A percentile compares a stretch with the other conserved stretches of the same genome.
Evolutionary conservation across 2,329 filamentous ascomycete species (phyloP).

Genomic region (Calonectria multiphialidica): DNA sequence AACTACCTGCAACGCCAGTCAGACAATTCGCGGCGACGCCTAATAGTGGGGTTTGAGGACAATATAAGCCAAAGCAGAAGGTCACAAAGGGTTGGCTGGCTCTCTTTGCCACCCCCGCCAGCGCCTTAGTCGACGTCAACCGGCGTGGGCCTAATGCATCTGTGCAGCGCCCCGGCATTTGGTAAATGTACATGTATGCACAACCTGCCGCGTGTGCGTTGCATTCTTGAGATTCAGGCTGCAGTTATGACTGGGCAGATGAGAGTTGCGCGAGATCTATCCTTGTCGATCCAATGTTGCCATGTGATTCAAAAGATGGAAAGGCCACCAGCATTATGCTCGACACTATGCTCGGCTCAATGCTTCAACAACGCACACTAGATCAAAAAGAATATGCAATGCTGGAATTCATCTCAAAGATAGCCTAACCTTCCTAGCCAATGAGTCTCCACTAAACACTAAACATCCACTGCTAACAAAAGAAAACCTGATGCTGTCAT

Average conservation of each 20-base stretch:
- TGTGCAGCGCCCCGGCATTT: background rate
- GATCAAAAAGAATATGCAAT: background rate
- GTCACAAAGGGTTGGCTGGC: too few relatives aligned
- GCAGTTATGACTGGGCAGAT: background rate
- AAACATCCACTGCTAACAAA: constrained; percentile 8
- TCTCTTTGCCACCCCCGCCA: background rate
- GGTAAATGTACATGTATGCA: constrained; percentile 1
- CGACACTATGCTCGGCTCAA: background rate
- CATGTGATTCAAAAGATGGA: background rate
- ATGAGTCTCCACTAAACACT: background rate
- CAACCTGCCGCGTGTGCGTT: background rate
- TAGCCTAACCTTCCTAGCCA: background rate
- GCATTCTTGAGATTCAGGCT: background rate
- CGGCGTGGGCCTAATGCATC: background rate
- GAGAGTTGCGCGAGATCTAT: background rate
- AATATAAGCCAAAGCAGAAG: background rate
- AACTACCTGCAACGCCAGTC: too few relatives aligned
- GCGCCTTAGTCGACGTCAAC: background rate
- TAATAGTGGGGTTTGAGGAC: background rate
- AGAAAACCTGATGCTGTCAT: constrained; percentile 28
- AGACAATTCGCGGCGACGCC: background rate
- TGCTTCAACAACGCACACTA: background rate
- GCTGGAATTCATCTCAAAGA: constrained; percentile 8
- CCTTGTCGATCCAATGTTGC: background rate
- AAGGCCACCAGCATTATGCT: too few relatives aligned